Evolutionary conservation across 257 asterid genomes (phyloP).

Genomic region (Marsdenia floribunda): DNA sequence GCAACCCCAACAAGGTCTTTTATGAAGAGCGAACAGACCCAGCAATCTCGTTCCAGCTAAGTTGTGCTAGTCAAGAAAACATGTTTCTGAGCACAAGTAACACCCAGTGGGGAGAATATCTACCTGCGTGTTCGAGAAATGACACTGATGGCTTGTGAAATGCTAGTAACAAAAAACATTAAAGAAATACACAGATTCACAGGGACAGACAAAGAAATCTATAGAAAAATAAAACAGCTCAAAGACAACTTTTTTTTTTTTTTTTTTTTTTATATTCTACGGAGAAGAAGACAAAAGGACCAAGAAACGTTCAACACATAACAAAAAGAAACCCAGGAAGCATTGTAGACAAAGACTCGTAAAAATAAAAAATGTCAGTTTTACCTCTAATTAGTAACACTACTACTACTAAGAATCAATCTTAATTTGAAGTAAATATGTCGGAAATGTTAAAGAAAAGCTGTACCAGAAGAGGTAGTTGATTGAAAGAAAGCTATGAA

Average conservation of each 20-base stretch:
- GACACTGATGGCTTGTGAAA: background rate
- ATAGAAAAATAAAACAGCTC: background rate
- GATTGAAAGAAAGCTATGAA: conserved; percentile 14
- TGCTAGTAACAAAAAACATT: background rate
- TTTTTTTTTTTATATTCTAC: background rate
- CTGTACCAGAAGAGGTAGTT: conserved; percentile 5
- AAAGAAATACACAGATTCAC: conserved; percentile 1
- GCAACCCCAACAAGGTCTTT: background rate
- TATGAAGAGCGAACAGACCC: background rate
- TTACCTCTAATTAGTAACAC: too few species aligned
- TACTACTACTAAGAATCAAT: background rate
- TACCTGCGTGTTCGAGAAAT: background rate
- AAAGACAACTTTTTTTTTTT: background rate
- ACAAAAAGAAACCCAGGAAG: background rate
- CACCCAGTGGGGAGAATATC: background rate
- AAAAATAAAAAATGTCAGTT: too few species aligned
- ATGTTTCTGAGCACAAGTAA: too few species aligned
- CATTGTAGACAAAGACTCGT: background rate
- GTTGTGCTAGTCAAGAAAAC: background rate
- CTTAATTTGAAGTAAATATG: background rate
- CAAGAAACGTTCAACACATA: background rate
- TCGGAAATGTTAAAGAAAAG: background rate
- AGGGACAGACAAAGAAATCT: background rate
- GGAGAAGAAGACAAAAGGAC: background rate
- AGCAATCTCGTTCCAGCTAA: background rate